phyloP scores from a whole-genome alignment of 2,329 filamentous ascomycete species.

The Xylaria arbuscula region DNA sequence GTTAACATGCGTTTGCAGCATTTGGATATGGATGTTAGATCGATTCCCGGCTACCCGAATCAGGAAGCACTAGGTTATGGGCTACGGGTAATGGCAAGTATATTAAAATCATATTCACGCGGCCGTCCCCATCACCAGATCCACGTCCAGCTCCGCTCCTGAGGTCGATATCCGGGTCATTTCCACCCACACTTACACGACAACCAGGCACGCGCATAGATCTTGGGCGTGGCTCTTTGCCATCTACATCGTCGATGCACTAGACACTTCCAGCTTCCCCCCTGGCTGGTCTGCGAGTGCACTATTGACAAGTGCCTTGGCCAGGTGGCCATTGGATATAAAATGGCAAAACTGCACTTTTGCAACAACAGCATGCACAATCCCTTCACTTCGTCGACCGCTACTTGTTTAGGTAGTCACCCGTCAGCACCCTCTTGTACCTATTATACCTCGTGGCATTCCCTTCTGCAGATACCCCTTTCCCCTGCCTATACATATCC shows the following conservation, averaged over 20 bases:
- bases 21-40: too few species aligned
- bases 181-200: neutral
- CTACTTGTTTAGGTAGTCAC: neutral
- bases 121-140: neutral
- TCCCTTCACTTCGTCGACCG: neutral
- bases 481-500: neutral
- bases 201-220: neutral
- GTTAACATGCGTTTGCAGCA: too few species aligned
- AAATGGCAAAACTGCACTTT: constrained; percentile 13
- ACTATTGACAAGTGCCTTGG: constrained; percentile 10
- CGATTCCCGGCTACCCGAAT: too few species aligned
- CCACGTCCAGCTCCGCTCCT: neutral
- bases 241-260: neutral
- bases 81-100: too few species aligned
- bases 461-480: neutral
- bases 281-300: neutral
- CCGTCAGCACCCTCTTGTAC: neutral
- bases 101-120: neutral
- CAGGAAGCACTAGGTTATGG: too few species aligned
- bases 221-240: constrained; percentile 3
- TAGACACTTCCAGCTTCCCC: constrained; percentile 1
- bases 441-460: too few species aligned
- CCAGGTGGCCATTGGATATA: constrained; percentile 13
- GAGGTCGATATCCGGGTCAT: neutral
- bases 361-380: constrained; percentile 3